Evolutionary conservation across 306 rosid genomes (phyloP), one percentile per base, ranked within the genome.

Genomic region (Rosa chinensis): DNA sequence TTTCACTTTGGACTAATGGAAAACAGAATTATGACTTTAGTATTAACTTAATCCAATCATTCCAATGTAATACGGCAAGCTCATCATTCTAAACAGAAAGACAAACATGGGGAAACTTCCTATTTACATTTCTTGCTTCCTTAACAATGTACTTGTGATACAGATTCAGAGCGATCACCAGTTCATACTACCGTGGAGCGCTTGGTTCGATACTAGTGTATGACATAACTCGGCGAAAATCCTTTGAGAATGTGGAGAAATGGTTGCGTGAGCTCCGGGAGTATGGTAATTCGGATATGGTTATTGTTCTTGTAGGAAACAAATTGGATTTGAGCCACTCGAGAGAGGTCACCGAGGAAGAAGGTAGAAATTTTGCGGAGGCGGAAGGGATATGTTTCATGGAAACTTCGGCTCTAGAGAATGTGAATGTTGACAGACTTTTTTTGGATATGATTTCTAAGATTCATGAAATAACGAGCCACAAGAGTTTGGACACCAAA

Each of bases 121-220:
- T n/a, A 7, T 39, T 20, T 67, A 37, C 16, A 20, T 39, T 39
- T 39, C 28, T 9, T 20, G 72, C 49, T 18, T 66, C 72, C 72
- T 66, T 39, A 66, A 66, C 71, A 40, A 67, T 39, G 23, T 39
- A 67, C 4, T 8, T 42, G 32, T 77, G 32, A 18, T 66, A 62
- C 81, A 95, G 99, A 82, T 95, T 92, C 71, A 92, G 98, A 58
- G 99, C 99, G 17, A 95, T 95, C 50, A 95, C 99, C 13, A 95
- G 97, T 56, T 92, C 99, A 58, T 95, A 95, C 76, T 95, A 95
- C 83, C 88, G 98, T 32, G 99, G 99, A 78, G 99, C 99, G 7
- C 70, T 93, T 1, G 99, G 99, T 2, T 95, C 98, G 43, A 76
- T 95, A 56, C 84, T 95, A 42, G 96, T 93, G 4, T 95, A 93